Base-by-base conservation (phyloP, 768 basidiomycete genomes). In the Chiua virens region DNA sequence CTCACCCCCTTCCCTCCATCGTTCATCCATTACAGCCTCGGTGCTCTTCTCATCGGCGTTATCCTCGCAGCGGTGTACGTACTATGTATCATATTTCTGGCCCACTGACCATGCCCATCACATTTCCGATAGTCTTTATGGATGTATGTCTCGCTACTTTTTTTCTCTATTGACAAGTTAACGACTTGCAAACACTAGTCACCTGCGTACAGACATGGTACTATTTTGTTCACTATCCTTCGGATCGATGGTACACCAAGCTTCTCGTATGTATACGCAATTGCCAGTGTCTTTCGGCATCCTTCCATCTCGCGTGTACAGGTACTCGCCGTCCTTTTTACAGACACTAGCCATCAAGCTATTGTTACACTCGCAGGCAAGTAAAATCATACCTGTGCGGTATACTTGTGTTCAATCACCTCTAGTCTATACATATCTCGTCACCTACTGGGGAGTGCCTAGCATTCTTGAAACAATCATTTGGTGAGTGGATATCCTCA, bases 191-290 rank as follows among this genome's bases (percentile, higher is more conserved):
- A 27, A 18, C 49, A 3, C 44, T 39, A n/a, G 82, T 82, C n/a
- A 79, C 79, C 8, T 71, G 71, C 36, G 65, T 83, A 25, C 83
- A 85, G 61, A 72, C 75, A 1, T 81, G 74, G 72, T 81, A 77
- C 54, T 85, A 83, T 57, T 82, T 65, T 49, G 71, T 66, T 15
- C 74, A 51, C 3, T 71, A 83, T 58, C 75, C 79, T 46, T 69
- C 65, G 22, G 82, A 83, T 60, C 58, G 64, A 21, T 81, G 79
- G 79, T 65, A 71, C 14, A 68, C 75, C 50, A 80, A 76, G 56
- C 46, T 63, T 10, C 61, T 83, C 22, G 82, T 82, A 47, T 56
- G 74, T 64, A 27, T 21, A 36, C 34, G 17, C 11, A n/a, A n/a
- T n/a, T n/a, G 17, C 11, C 3, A 15, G 6, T 28, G 20, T 10